phyloP scores from a whole-genome alignment of 2,329 filamentous ascomycete species.

The Penicillium sclerotigenum region DNA sequence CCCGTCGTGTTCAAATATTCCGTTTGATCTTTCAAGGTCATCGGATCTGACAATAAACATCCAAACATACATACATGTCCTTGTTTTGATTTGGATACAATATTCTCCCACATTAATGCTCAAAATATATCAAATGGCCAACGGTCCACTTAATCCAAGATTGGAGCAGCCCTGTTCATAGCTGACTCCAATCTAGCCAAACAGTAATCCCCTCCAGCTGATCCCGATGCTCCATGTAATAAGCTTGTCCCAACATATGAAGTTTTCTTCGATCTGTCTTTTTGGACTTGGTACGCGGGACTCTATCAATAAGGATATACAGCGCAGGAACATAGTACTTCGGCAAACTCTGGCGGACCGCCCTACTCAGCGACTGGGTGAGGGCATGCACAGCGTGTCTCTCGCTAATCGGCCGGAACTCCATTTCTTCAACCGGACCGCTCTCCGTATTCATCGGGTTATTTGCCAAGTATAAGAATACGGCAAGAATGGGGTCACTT shows the following conservation, averaged over 20 bases:
- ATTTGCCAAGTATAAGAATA: slow-evolving; percentile 15
- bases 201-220: slow-evolving; percentile 13
- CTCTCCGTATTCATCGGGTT: slow-evolving; percentile 15
- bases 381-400: slow-evolving; percentile 7
- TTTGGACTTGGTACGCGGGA: slow-evolving; percentile 25
- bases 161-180: not conserved
- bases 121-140: not conserved
- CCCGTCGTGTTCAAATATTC: too few relatives aligned
- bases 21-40: not conserved
- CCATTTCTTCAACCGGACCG: slow-evolving; percentile 12
- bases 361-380: slow-evolving; percentile 7
- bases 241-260: slow-evolving; percentile 18
- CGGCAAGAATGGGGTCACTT: slow-evolving; percentile 14
- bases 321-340: slow-evolving; percentile 20
- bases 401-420: slow-evolving; percentile 11
- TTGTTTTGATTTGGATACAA: not conserved
- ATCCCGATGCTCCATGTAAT: slow-evolving; percentile 17
- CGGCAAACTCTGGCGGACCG: slow-evolving; percentile 14
- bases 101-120: not conserved
- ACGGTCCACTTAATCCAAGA: not conserved
- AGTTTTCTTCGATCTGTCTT: slow-evolving; percentile 25
- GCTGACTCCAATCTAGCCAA: slow-evolving; percentile 12
- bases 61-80: not conserved
- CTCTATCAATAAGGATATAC: slow-evolving; percentile 18
- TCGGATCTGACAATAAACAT: not conserved